phyloP scores from a whole-genome alignment of 2,329 filamentous ascomycete species.

The Penicillium digitatum region DNA sequence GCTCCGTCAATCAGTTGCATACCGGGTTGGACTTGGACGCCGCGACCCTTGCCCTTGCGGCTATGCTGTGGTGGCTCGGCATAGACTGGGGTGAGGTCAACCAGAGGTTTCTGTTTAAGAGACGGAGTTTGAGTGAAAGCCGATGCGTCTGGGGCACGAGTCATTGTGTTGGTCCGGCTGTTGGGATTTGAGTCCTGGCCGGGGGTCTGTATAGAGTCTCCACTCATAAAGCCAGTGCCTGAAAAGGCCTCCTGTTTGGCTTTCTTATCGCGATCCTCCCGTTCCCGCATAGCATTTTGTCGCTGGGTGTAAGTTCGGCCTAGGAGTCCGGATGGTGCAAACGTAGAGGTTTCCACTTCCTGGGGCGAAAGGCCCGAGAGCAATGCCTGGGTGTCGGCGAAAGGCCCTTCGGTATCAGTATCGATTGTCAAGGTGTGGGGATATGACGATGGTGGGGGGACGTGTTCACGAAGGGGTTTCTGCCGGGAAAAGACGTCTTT shows the following conservation, averaged over 20 bases:
- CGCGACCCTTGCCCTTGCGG: constrained; percentile 36
- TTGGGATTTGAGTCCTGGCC: constrained; percentile 20
- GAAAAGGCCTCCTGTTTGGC: constrained; percentile 48
- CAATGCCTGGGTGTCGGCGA: constrained; percentile 7
- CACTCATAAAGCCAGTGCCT: constrained; percentile 51
- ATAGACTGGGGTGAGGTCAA: constrained; percentile 65
- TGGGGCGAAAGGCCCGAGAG: constrained; percentile 6
- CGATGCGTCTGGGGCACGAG: constrained; percentile 24
- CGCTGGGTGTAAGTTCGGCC: constrained; percentile 41
- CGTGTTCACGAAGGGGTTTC: constrained; percentile 29
- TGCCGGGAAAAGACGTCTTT: constrained; percentile 28
- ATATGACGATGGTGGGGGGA: constrained; percentile 30
- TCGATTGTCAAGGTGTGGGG: constrained; percentile 29
- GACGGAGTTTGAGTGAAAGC: constrained; percentile 48
- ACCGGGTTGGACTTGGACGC: constrained; percentile 44
- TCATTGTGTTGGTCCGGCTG: constrained; percentile 36
- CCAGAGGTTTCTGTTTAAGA: constrained; percentile 52
- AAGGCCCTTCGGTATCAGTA: constrained; percentile 10
- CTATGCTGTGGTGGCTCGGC: constrained; percentile 54
- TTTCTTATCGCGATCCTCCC: constrained; percentile 36
- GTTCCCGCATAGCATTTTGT: constrained; percentile 39
- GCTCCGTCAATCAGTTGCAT: constrained; percentile 42
- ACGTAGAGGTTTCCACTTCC: constrained; percentile 29
- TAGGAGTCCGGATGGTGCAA: constrained; percentile 36
- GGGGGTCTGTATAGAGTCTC: constrained; percentile 39